Evolutionary conservation across 257 asterid genomes (phyloP).

Genomic region (Paraleonurus japonicus): DNA sequence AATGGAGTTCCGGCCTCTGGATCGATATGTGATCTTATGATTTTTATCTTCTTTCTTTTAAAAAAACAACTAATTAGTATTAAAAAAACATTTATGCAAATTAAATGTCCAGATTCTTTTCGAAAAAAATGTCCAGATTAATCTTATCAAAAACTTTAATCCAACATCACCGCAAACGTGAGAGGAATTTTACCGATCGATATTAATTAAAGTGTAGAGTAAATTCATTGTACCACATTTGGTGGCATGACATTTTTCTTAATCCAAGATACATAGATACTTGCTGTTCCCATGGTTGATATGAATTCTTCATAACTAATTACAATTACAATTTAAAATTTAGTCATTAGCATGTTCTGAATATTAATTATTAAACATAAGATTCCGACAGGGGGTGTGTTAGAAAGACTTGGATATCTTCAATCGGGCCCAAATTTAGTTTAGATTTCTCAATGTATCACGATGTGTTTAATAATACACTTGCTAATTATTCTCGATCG

Average conservation of each 20-base stretch:
- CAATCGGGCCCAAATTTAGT: neutral
- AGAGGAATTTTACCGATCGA: neutral
- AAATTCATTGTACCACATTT: conserved; percentile 31
- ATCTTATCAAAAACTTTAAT: too few relatives aligned
- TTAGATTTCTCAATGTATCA: neutral
- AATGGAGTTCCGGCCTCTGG: too few relatives aligned
- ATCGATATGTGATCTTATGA: too few relatives aligned
- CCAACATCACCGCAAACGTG: neutral
- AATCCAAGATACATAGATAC: conserved; percentile 33
- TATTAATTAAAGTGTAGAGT: too few relatives aligned
- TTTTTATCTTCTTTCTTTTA: too few relatives aligned
- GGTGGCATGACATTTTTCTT: conserved; percentile 15
- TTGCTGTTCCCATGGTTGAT: conserved; percentile 43
- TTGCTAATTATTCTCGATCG: too few relatives aligned
- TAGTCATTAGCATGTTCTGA: neutral
- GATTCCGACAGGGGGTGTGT: neutral
- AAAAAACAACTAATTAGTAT: too few relatives aligned
- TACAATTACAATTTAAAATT: neutral
- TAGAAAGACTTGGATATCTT: neutral
- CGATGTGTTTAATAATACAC: neutral
- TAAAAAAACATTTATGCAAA: too few relatives aligned
- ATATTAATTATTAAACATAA: neutral
- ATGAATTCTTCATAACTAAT: conserved; percentile 7
- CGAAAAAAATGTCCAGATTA: too few relatives aligned
- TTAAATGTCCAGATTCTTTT: too few relatives aligned